A percentile compares a stretch with the other conserved stretches of the same genome.
Evolutionary conservation across 1,284 basidiomycete genomes (phyloP).

Genomic region (Rhodotorula sp.): DNA sequence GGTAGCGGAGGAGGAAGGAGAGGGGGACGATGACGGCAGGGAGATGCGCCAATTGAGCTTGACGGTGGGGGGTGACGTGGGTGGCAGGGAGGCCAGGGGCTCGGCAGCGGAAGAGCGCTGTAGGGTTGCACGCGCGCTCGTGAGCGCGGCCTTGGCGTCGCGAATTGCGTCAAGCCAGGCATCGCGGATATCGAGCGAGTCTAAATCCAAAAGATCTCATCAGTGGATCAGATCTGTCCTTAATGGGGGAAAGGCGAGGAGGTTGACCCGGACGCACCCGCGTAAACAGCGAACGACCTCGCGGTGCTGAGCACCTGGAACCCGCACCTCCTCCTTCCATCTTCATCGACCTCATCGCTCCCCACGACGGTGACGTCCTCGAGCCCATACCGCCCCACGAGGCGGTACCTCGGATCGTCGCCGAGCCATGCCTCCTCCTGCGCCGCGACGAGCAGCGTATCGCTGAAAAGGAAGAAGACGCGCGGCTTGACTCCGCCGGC

Average conservation of each 20-base stretch:
- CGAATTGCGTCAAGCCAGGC: constrained; percentile 71
- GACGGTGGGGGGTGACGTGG: too few species aligned
- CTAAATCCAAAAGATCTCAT: constrained; percentile 48
- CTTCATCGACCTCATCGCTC: constrained; percentile 55
- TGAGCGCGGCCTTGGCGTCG: constrained; percentile 68
- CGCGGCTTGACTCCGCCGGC: constrained; percentile 52
- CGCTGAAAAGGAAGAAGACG: constrained; percentile 77
- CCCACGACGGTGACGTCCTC: constrained; percentile 75
- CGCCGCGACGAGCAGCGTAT: constrained; percentile 69
- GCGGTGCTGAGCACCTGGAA: constrained; percentile 75
- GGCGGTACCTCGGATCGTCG: constrained; percentile 65
- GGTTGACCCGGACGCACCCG: constrained; percentile 57
- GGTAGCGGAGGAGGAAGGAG: too few species aligned
- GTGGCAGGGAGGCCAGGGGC: background rate
- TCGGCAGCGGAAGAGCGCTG: constrained; percentile 25
- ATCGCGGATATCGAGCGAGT: constrained; percentile 62
- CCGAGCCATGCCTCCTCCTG: background rate
- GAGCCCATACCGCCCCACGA: constrained; percentile 67
- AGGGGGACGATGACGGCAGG: background rate
- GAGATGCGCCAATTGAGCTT: constrained; percentile 9
- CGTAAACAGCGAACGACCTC: constrained; percentile 73
- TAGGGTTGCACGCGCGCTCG: constrained; percentile 51
- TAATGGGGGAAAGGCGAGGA: background rate
- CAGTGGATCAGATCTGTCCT: background rate
- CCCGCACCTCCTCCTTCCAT: constrained; percentile 55